Conservation (phyloP, 2,329 filamentous ascomycete species). For the Mariannaea elegans region DNA sequence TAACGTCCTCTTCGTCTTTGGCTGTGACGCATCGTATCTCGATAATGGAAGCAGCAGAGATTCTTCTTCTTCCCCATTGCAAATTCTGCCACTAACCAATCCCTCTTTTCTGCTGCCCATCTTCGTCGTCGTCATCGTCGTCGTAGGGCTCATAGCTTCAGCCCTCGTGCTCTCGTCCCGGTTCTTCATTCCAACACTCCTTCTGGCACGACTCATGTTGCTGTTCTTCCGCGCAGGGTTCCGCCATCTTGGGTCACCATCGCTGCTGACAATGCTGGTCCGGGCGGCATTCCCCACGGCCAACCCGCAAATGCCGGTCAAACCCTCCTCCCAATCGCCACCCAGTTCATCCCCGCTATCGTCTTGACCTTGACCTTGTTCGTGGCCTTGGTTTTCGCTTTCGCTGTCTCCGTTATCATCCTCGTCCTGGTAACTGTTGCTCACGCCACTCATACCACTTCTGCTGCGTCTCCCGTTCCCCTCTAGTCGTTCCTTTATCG, state of each 20-base stretch:
- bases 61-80: background rate
- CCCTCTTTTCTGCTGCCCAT: background rate
- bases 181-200: background rate
- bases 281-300: constrained; percentile 9
- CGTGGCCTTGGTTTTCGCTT: constrained; percentile 9
- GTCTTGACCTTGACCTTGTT: constrained; percentile 9
- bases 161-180: background rate
- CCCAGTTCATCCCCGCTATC: constrained; percentile 38
- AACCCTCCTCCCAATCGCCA: constrained; percentile 8
- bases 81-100: background rate
- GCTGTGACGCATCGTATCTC: background rate
- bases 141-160: background rate
- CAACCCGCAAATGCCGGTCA: constrained; percentile 10
- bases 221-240: background rate
- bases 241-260: background rate
- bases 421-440: constrained; percentile 15
- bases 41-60: background rate
- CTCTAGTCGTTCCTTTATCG: background rate
- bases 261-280: background rate
- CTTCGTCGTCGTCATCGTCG: background rate
- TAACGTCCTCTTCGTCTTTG: background rate
- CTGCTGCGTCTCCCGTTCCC: background rate
- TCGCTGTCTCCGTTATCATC: constrained; percentile 18
- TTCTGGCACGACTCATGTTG: background rate
- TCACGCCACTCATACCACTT: constrained; percentile 1